These are phyloP conservation scores for Penicillium aurantiogriseum DNA, from an alignment of 2,329 filamentous ascomycete species.

Conservation along the genomic window DNA sequence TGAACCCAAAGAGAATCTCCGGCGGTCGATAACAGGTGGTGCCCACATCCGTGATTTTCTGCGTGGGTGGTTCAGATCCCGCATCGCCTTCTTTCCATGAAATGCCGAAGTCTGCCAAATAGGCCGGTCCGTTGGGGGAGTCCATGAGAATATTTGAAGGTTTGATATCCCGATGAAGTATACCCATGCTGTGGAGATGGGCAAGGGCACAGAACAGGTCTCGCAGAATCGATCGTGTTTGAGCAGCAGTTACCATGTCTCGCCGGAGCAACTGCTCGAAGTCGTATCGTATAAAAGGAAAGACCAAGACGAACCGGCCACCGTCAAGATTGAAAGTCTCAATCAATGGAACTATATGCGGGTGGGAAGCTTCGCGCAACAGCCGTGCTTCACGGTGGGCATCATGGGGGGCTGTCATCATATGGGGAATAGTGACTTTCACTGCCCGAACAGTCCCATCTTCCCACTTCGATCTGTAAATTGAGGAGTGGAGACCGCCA, in stretches of 20 bases:
- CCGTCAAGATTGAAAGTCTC: constrained; percentile 69
- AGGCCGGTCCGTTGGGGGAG: constrained; percentile 67
- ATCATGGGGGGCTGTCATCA: constrained; percentile 76
- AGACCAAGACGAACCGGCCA: constrained; percentile 73
- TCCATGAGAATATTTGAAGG: constrained; percentile 81
- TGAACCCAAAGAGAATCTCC: constrained; percentile 83
- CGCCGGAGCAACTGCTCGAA: constrained; percentile 65
- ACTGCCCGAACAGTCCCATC: constrained; percentile 61
- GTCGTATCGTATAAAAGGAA: constrained; percentile 77
- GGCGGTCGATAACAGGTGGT: constrained; percentile 89
- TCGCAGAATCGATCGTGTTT: constrained; percentile 54
- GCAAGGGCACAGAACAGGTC: constrained; percentile 70
- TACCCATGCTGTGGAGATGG: constrained; percentile 69
- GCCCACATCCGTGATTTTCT: constrained; percentile 89
- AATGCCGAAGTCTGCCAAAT: constrained; percentile 88
- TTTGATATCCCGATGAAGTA: constrained; percentile 93
- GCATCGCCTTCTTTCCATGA: constrained; percentile 68
- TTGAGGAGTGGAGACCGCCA: constrained; percentile 75
- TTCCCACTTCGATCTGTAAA: constrained; percentile 66
- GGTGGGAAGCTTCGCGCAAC: constrained; percentile 58
- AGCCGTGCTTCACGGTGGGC: constrained; percentile 76
- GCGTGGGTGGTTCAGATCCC: constrained; percentile 60
- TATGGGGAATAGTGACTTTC: constrained; percentile 78
- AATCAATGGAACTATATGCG: constrained; percentile 65
- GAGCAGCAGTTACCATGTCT: constrained; percentile 39